Percentiles rank a stretch among this genome's conserved stretches.
Conservation (phyloP, 208 protist genomes). For the Herpetomonas tarakana region DNA sequence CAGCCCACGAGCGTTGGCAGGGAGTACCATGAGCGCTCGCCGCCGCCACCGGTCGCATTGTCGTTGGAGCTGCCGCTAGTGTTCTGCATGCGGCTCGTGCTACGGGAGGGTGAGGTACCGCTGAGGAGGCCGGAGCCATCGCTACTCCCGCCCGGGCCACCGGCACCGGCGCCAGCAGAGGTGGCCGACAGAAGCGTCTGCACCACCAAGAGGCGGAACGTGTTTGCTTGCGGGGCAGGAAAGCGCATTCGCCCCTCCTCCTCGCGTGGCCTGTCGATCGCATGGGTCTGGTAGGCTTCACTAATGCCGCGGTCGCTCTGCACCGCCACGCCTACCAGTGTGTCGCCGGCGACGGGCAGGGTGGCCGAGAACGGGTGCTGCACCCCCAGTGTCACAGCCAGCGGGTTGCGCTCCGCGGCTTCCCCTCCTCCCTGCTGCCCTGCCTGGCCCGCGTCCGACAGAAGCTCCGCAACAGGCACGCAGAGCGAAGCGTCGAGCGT, state of each 20-base stretch:
- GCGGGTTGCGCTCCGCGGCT: slow-evolving; percentile 10
- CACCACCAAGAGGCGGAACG: slow-evolving; percentile 27
- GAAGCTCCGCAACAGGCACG: slow-evolving; percentile 8
- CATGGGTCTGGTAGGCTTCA: not conserved
- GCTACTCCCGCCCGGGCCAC: not conserved
- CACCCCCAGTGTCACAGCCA: slow-evolving; percentile 38
- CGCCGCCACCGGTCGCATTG: not conserved
- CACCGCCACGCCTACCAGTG: slow-evolving; percentile 33
- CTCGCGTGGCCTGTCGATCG: not conserved
- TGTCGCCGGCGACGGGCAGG: slow-evolving; percentile 28
- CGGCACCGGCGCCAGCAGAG: not conserved
- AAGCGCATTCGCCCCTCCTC: slow-evolving; percentile 5
- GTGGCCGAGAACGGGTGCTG: slow-evolving; percentile 30
- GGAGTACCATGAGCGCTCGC: slow-evolving; percentile 31
- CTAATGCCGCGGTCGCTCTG: slow-evolving; percentile 35
- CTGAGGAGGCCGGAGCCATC: not conserved
- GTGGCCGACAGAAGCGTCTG: slow-evolving; percentile 25
- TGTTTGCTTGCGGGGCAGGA: not conserved
- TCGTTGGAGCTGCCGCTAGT: not conserved
- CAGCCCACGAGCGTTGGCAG: slow-evolving; percentile 60
- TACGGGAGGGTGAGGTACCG: not conserved
- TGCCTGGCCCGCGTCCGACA: not conserved
- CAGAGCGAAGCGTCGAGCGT: slow-evolving; percentile 19
- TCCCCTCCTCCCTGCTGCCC: slow-evolving; percentile 1
- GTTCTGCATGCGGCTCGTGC: not conserved